Evolutionary conservation across 805 yeast species (phyloP), one percentile per base, ranked within the genome.

Genomic region (Cyberlindnera bimundalis): DNA sequence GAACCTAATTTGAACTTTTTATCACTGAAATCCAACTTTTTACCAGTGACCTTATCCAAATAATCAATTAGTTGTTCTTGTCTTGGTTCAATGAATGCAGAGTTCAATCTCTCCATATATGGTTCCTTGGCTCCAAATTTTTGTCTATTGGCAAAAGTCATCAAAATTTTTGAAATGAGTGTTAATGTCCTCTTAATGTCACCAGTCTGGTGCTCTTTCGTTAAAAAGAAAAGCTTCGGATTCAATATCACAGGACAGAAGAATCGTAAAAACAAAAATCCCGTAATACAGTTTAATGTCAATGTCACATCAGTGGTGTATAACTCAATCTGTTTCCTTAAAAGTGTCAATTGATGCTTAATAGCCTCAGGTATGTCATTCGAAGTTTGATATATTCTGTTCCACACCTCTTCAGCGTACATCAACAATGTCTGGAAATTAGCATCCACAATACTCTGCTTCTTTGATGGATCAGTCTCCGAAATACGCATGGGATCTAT

Each of bases 221-320:
- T 76, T 36, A 93, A 66, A 45, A 81, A 79, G 59, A 88, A 89
- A 35, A 90, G 61, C 53, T 87, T 88, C 0, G 99, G 99, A 54
- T 88, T 90, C 56, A 93, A 64, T 21, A 91, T 75, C 0, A 96
- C 96, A 0, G 99, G 98, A 53, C 96, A 89, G 48, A 89, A 75
- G 60, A 82, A 86, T 45, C 96, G 68, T 45, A 91, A 64, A 58
- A 91, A 93, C 11, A 91, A 65, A 53, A 93, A 85, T 1, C 96
- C 89, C 16, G 93, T 76, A 24, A 90, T 65, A 36, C 95, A 84
- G 55, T 89, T 83, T 43, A 83, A 66, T 0, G 88, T 73, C 9
- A 67, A 57, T 6, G 61, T 65, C 0, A 42, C 36, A 52, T 80
- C 83, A 12, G 65, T 69, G 1, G 81, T 78, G 10, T 76, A 75